A percentile compares a stretch with the other conserved stretches of the same genome.
phyloP scores from a whole-genome alignment of 2,329 filamentous ascomycete species.

The Phoma sp. region DNA sequence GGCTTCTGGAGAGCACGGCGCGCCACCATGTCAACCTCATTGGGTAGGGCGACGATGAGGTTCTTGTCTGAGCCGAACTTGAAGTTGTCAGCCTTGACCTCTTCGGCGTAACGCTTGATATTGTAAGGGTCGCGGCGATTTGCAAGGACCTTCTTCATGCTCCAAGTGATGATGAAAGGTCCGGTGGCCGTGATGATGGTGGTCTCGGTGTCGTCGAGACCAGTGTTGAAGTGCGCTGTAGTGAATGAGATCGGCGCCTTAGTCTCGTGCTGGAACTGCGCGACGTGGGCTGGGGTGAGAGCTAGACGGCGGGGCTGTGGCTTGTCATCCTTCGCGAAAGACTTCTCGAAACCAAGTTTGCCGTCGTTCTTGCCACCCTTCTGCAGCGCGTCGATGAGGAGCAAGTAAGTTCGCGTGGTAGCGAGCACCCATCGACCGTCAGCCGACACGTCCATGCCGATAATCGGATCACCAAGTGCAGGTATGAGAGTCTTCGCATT shows the following conservation, averaged over 20 bases:
- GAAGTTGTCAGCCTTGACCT: conserved; percentile 98
- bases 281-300: conserved; percentile 88
- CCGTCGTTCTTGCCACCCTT: conserved; percentile 95
- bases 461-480: conserved; percentile 91
- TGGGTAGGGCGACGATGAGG: conserved; percentile 93
- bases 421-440: conserved; percentile 95
- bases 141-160: conserved; percentile 83
- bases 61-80: conserved; percentile 97
- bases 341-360: conserved; percentile 95
- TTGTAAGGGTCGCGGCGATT: conserved; percentile 88
- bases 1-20: conserved; percentile 84
- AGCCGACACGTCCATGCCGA: conserved; percentile 92
- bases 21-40: conserved; percentile 97
- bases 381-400: conserved; percentile 90
- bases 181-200: conserved; percentile 97
- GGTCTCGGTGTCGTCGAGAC: conserved; percentile 79
- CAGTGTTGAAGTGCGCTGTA: conserved; percentile 90
- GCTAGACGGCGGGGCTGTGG: conserved; percentile 90
- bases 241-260: conserved; percentile 87
- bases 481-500: conserved; percentile 98
- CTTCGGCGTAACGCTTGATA: conserved; percentile 94
- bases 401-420: conserved; percentile 91
- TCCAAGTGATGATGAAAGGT: conserved; percentile 97
- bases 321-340: conserved; percentile 91
- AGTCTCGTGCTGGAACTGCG: conserved; percentile 97